These are phyloP conservation scores for Westerdykella aurantiaca DNA, from an alignment of 2,329 filamentous ascomycete genomes.

Conservation along the genomic window DNA sequence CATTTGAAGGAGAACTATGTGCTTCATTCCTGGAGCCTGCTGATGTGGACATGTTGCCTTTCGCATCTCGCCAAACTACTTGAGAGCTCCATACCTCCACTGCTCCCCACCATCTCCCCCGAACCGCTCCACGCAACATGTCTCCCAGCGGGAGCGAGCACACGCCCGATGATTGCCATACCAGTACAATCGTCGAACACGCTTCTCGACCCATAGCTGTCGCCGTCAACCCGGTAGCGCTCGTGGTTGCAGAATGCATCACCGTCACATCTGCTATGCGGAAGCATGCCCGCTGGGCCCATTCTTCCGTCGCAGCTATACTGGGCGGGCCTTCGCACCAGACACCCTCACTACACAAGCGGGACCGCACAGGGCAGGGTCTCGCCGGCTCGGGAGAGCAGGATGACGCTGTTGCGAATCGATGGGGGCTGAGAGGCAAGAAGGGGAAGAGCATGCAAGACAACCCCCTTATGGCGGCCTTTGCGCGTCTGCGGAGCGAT, in stretches of 20 bases:
- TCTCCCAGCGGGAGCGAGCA: constrained; percentile 23
- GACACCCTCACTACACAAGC: constrained; percentile 33
- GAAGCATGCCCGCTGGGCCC: constrained; percentile 92
- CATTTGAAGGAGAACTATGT: constrained; percentile 20
- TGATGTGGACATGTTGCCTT: constrained; percentile 25
- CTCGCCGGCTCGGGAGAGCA: constrained; percentile 33
- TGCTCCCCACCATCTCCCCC: constrained; percentile 10
- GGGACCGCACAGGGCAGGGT: constrained; percentile 32
- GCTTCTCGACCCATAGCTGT: constrained; percentile 54
- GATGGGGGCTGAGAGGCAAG: constrained; percentile 91
- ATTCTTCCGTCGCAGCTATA: constrained; percentile 93
- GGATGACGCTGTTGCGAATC: constrained; percentile 62
- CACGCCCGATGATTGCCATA: constrained; percentile 17
- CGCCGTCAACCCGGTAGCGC: constrained; percentile 80
- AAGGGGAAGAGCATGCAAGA: constrained; percentile 97
- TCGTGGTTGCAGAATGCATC: constrained; percentile 98
- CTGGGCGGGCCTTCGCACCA: constrained; percentile 64
- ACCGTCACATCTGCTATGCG: constrained; percentile 97
- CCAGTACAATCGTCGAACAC: constrained; percentile 17
- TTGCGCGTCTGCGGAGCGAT: constrained; percentile 82
- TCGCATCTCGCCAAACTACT: constrained; percentile 18
- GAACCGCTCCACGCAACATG: constrained; percentile 16
- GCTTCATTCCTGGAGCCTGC: constrained; percentile 15
- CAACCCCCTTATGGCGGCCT: constrained; percentile 91
- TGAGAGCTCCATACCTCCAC: constrained; percentile 10